phyloP scores from a whole-genome alignment of 495 filamentous ascomycete genomes.

The Penicillium malachiteum region DNA sequence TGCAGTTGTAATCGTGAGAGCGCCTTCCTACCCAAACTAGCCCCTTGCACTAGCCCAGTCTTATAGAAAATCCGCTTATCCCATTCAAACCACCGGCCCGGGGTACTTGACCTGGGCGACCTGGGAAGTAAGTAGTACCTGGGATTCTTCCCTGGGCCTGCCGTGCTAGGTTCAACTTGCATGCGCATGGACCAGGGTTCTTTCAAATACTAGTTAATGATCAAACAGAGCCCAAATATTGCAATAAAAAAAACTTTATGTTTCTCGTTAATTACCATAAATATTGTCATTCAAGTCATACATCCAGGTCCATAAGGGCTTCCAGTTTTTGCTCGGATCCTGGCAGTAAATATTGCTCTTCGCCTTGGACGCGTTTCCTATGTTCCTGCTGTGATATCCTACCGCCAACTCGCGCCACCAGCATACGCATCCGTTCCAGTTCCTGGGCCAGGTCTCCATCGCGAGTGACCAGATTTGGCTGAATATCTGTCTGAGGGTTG shows the following conservation, averaged over 20 bases:
- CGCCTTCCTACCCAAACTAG: not conserved
- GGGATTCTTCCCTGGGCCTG: not conserved
- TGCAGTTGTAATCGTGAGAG: slow-evolving; percentile 7
- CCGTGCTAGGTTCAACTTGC: slow-evolving; percentile 4
- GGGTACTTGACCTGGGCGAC: not conserved
- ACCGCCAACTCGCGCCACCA: slow-evolving; percentile 69
- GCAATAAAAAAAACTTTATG: not conserved
- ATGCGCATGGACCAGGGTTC: slow-evolving; percentile 12
- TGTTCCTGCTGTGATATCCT: slow-evolving; percentile 48
- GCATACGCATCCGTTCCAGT: slow-evolving; percentile 71
- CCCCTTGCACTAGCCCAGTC: slow-evolving; percentile 1
- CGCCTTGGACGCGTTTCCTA: slow-evolving; percentile 11
- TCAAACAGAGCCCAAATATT: not conserved
- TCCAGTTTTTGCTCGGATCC: slow-evolving; percentile 36
- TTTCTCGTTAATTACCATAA: not conserved
- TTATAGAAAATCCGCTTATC: not conserved
- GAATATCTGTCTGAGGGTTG: slow-evolving; percentile 57
- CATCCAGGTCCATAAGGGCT: slow-evolving; percentile 30
- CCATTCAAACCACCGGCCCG: not conserved
- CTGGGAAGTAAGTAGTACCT: not conserved
- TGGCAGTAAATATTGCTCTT: slow-evolving; percentile 24
- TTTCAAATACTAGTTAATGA: slow-evolving; percentile 1
- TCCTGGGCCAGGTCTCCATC: slow-evolving; percentile 73
- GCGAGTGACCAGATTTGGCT: slow-evolving; percentile 73
- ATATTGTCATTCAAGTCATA: slow-evolving; percentile 31